These are phyloP conservation scores for Alternaria tenuissima DNA, from an alignment of 2,329 filamentous ascomycete species.

Conservation along the genomic window DNA sequence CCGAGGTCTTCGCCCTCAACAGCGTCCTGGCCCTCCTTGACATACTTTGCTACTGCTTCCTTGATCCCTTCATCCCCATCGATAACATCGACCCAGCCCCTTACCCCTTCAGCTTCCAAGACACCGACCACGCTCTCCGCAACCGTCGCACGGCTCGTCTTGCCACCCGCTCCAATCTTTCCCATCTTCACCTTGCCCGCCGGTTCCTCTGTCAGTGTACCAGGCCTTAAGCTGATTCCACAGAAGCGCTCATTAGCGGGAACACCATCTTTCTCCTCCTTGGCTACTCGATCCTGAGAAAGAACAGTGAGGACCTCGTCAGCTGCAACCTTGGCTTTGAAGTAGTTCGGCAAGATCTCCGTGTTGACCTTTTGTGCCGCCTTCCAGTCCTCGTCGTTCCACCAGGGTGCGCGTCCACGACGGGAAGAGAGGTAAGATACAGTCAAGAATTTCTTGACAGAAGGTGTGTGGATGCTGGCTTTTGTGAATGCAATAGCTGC, in stretches of 20 bases:
- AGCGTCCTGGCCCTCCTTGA: conserved; percentile 56
- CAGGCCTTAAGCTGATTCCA: conserved; percentile 62
- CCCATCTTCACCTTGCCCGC: conserved; percentile 60
- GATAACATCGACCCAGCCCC: conserved; percentile 64
- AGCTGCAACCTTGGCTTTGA: conserved; percentile 63
- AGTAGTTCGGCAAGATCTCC: conserved; percentile 61
- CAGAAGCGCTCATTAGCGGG: conserved; percentile 51
- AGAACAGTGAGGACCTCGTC: conserved; percentile 63
- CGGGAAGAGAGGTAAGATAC: conserved; percentile 63
- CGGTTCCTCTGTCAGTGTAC: conserved; percentile 58
- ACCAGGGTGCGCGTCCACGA: conserved; percentile 59
- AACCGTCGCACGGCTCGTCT: conserved; percentile 60
- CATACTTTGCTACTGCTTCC: conserved; percentile 57
- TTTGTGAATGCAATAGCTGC: conserved; percentile 64
- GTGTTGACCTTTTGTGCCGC: conserved; percentile 57
- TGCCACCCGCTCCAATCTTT: conserved; percentile 53
- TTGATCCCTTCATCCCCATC: conserved; percentile 59
- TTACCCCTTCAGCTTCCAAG: conserved; percentile 58
- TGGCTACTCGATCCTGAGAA: conserved; percentile 39
- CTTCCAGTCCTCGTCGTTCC: conserved; percentile 58
- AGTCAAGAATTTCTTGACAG: conserved; percentile 63
- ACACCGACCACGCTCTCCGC: conserved; percentile 60
- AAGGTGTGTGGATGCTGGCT: conserved; percentile 55
- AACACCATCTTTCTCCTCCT: conserved; percentile 39
- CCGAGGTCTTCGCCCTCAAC: conserved; percentile 62